Evolutionary conservation across 768 basidiomycete species (phyloP).

Genomic region (Strobilomyces confusus): DNA sequence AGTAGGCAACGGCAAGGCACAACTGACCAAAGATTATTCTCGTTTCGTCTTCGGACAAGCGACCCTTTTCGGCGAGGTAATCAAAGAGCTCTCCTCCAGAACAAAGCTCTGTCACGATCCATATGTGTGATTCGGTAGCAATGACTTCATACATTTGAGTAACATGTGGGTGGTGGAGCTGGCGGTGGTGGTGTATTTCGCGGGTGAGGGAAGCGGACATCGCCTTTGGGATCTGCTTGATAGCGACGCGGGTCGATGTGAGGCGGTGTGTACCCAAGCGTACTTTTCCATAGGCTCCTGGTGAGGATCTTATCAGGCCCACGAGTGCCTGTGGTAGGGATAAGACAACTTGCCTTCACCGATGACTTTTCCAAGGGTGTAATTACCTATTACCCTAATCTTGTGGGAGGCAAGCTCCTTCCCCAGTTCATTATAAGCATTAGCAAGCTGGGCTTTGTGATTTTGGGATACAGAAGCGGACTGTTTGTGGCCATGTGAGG

Average conservation of each 20-base stretch:
- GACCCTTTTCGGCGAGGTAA: constrained; percentile 93
- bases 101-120: constrained; percentile 97
- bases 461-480: constrained; percentile 64
- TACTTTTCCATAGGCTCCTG: constrained; percentile 95
- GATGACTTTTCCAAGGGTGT: constrained; percentile 89
- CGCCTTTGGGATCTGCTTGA: constrained; percentile 97
- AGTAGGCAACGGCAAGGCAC: constrained; percentile 87
- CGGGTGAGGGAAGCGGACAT: constrained; percentile 89
- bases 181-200: constrained; percentile 98
- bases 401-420: constrained; percentile 91
- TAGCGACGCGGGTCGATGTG: constrained; percentile 86
- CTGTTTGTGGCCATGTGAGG: constrained; percentile 55
- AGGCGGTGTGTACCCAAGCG: constrained; percentile 92
- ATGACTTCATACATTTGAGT: constrained; percentile 97
- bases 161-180: constrained; percentile 92
- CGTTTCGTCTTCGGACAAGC: constrained; percentile 80
- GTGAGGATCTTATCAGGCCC: constrained; percentile 21
- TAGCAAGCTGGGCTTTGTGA: constrained; percentile 85
- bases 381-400: constrained; percentile 90
- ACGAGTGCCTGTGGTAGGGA: constrained; percentile 9
- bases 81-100: constrained; percentile 97
- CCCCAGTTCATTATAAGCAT: constrained; percentile 95
- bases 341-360: constrained; percentile 72
- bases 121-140: constrained; percentile 92
- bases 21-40: constrained; percentile 93